phyloP scores from a whole-genome alignment of 2,329 filamentous ascomycete species.

The Myotisia sp. region DNA sequence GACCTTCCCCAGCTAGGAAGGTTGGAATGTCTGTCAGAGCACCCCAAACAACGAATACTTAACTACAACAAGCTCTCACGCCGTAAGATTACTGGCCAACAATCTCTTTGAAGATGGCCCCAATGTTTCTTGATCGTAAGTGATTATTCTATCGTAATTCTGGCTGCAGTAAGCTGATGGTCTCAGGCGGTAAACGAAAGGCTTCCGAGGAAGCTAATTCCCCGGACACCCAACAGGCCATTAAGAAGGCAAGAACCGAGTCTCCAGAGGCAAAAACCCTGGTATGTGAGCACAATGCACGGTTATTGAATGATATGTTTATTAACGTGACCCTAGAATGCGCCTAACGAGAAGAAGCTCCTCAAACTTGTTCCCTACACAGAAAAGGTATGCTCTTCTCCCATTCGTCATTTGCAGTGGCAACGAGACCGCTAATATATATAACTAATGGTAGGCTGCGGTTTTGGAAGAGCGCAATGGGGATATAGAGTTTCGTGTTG shows the following conservation, averaged over 20 bases:
- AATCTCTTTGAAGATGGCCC: constrained; percentile 15
- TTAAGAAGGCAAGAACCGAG: constrained; percentile 37
- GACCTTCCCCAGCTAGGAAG: too few relatives aligned
- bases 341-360: constrained; percentile 34
- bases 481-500: constrained; percentile 91
- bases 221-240: constrained; percentile 29
- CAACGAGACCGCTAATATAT: constrained; percentile 1
- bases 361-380: constrained; percentile 66
- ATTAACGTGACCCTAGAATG: constrained; percentile 24
- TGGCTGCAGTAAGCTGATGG: constrained; percentile 3
- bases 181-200: constrained; percentile 32
- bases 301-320: constrained; percentile 32
- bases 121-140: constrained; percentile 23
- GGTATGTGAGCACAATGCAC: constrained; percentile 14
- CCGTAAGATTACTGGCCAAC: not conserved
- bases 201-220: constrained; percentile 35
- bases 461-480: constrained; percentile 87
- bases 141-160: constrained; percentile 1
- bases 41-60: not conserved
- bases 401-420: not conserved
- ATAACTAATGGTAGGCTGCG: constrained; percentile 45
- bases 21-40: too few relatives aligned
- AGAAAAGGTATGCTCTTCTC: constrained; percentile 51
- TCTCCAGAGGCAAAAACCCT: constrained; percentile 27
- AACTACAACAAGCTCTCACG: not conserved